Evolutionary conservation across 1,284 basidiomycete genomes (phyloP).

Genomic region (Ganoderma meredithae): DNA sequence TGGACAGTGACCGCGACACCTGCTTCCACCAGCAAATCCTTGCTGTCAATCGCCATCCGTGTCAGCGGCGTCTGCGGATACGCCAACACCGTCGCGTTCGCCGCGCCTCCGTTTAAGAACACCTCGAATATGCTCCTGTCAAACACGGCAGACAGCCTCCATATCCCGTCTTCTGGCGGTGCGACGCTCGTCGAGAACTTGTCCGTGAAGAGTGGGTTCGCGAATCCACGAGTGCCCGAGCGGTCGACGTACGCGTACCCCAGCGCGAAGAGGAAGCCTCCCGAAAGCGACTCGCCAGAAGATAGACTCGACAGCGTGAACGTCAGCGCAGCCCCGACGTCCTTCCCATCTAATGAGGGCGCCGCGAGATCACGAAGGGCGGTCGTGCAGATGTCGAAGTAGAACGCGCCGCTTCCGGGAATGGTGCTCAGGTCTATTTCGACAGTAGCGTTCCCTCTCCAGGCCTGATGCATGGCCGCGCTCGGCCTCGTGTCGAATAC

Average conservation of each 20-base stretch:
- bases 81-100: slow-evolving; percentile 25
- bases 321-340: slow-evolving; percentile 19
- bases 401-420: slow-evolving; percentile 22
- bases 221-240: slow-evolving; percentile 21
- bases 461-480: background rate
- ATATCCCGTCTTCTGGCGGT: slow-evolving; percentile 21
- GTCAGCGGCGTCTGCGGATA: slow-evolving; percentile 26
- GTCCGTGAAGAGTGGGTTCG: slow-evolving; percentile 25
- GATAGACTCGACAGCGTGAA: slow-evolving; percentile 19
- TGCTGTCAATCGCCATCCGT: slow-evolving; percentile 11
- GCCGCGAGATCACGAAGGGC: slow-evolving; percentile 13
- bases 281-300: slow-evolving; percentile 25
- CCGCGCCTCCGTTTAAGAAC: slow-evolving; percentile 27
- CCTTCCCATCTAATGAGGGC: background rate
- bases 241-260: slow-evolving; percentile 25
- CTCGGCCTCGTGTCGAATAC: background rate
- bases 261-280: slow-evolving; percentile 23
- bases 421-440: slow-evolving; percentile 20
- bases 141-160: slow-evolving; percentile 23
- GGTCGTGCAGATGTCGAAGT: slow-evolving; percentile 22
- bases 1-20: slow-evolving; percentile 3
- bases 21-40: slow-evolving; percentile 8
- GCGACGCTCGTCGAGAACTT: slow-evolving; percentile 20
- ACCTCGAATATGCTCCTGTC: slow-evolving; percentile 29
- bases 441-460: slow-evolving; percentile 11